Evolutionary conservation across 1,139 yeast species (phyloP), one percentile per base, ranked within the genome.

Genomic region (Candida frijolesensis): DNA sequence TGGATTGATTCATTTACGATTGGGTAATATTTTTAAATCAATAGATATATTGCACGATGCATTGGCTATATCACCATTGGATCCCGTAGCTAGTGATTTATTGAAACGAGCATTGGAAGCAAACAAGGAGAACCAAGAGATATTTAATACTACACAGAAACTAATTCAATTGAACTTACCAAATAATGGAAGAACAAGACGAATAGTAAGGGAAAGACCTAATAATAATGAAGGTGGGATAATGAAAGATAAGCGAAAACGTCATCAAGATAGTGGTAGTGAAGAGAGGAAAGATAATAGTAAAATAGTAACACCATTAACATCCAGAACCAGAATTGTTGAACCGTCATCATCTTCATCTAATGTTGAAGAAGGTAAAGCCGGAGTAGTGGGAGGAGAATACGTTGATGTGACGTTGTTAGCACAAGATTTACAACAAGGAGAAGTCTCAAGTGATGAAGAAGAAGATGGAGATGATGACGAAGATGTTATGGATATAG

Each of bases 11-110:
- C 78, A 90, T 63, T 72, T 95, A 61, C 90, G 87, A 61, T 71
- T 83, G 51, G 90, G 89, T 1, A 76, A 85, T 49, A 61, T 76
- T 30, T 75, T 76, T 50, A 82, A 82, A 57, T 95, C 98, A 0
- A 85, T 92, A 38, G 89, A 86, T 54, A 76, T 80, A 39, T 73
- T 94, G 48, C 97, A 94, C 64, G 85, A 82, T 58, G 95, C 97
- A 0, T 73, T 95, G 45, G 89, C 96, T 0, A 72, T 92, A 5
- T 69, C 83, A 9, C 95, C 97, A 0, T 80, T 84, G 37, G 97
- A 94, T 62, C 87, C 95, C 0, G 86, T 92, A 22, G 96, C 97
- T 0, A 76, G 83, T 4, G 98, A 94, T 61, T 68, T 94, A 46
- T 73, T 94, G 51, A 83, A 82, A 55, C 79, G 96, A 55, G 97